Conservation (phyloP, 2,329 filamentous ascomycete species). For the Penicillium carneum region DNA sequence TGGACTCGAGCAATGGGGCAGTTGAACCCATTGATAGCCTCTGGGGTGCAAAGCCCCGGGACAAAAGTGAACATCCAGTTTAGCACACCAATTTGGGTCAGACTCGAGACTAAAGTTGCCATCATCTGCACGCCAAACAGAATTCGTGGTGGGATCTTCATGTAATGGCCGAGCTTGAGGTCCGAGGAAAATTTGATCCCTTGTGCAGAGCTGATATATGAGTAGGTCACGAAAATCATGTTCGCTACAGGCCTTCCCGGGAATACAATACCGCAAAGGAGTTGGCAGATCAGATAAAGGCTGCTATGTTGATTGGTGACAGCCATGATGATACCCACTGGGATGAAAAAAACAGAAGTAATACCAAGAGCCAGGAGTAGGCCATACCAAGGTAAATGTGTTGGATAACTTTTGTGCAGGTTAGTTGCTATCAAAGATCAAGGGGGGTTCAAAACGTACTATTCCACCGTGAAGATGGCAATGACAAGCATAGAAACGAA, state of each 20-base stretch:
- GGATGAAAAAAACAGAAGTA: slow-evolving; percentile 82
- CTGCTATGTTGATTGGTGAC: slow-evolving; percentile 89
- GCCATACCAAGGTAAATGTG: slow-evolving; percentile 86
- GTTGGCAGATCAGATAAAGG: slow-evolving; percentile 84
- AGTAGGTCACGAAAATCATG: slow-evolving; percentile 92
- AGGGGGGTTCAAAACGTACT: slow-evolving; percentile 60
- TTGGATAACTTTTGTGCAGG: slow-evolving; percentile 68
- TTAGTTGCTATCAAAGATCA: slow-evolving; percentile 20
- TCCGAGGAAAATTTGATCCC: slow-evolving; percentile 89
- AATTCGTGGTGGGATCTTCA: slow-evolving; percentile 67
- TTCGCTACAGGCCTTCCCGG: slow-evolving; percentile 86
- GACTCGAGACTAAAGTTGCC: slow-evolving; percentile 71
- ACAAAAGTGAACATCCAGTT: slow-evolving; percentile 91
- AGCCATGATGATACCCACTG: slow-evolving; percentile 90
- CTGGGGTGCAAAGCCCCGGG: slow-evolving; percentile 75
- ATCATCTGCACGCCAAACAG: slow-evolving; percentile 67
- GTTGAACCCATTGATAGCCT: slow-evolving; percentile 85
- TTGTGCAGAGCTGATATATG: slow-evolving; percentile 86
- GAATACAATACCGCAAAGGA: slow-evolving; percentile 82
- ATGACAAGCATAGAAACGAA: slow-evolving; percentile 78
- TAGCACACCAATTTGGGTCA: slow-evolving; percentile 82
- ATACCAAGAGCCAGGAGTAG: slow-evolving; percentile 79
- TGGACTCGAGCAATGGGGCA: slow-evolving; percentile 87
- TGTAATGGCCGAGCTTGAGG: slow-evolving; percentile 74
- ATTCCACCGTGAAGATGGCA: slow-evolving; percentile 84